phyloP scores from a whole-genome alignment of 2,329 filamentous ascomycete genomes.

The Aureobasidium zeae region DNA sequence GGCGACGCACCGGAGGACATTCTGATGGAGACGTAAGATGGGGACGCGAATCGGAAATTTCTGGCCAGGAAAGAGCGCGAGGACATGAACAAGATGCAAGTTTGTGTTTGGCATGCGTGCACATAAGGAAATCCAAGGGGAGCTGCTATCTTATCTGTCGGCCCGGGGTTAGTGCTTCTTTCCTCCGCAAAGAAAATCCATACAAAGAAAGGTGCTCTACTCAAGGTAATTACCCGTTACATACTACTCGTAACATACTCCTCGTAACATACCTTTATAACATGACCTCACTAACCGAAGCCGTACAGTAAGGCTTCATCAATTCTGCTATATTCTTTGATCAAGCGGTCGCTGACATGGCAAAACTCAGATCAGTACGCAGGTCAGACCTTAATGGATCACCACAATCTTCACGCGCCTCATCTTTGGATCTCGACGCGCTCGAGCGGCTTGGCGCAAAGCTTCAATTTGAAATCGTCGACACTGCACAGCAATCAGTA shows the following conservation, averaged over 20 bases:
- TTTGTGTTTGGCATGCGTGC: conserved; percentile 3
- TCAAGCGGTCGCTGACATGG: neutral
- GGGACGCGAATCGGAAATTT: conserved; percentile 1
- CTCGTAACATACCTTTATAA: too few species aligned
- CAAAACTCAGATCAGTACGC: too few species aligned
- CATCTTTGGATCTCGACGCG: conserved; percentile 1
- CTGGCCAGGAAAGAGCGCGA: neutral
- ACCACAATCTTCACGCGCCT: conserved; percentile 15
- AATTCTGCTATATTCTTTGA: neutral
- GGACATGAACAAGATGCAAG: conserved; percentile 1
- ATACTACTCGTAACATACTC: too few species aligned
- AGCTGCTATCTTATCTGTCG: conserved; percentile 9
- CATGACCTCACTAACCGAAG: conserved; percentile 1
- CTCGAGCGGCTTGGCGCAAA: conserved; percentile 13
- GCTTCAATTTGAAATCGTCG: conserved; percentile 11
- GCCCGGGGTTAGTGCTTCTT: too few species aligned
- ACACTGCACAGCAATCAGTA: neutral
- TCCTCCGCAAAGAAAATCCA: too few species aligned
- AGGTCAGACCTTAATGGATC: conserved; percentile 14
- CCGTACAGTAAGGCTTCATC: conserved; percentile 8
- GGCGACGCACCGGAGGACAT: conserved; percentile 7
- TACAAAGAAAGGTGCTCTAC: too few species aligned
- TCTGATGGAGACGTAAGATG: neutral
- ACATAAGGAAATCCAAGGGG: conserved; percentile 13
- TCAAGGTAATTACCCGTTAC: too few species aligned